Base-by-base conservation (phyloP, 345 rosid genomes). In the Salix dunnii region DNA sequence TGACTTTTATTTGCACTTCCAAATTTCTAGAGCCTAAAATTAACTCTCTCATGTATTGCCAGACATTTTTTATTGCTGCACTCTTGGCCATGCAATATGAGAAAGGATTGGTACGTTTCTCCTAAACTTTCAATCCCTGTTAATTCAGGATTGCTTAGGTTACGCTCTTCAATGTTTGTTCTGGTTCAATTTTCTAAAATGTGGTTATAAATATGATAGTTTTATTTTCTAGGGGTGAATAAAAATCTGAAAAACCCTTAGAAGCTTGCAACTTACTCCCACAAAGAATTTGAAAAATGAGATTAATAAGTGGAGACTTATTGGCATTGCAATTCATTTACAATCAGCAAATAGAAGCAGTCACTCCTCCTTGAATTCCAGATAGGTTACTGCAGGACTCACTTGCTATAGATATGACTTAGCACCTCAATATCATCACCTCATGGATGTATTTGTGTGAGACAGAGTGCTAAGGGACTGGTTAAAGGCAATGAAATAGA, bases 61-160 rank as follows among this genome's bases (percentile, higher is more conserved):
- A 96, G 99, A 93, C 98, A 66, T 96, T 96, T 87, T 96, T 96
- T 80, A 93, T 93, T 76, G 99, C 98, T 78, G 99, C 94, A 42
- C 93, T 93, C 51, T 88, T 96, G 90, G 98, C 99, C 74, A 96
- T 96, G 99, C 99, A 96, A 84, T 96, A 96, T 62, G 85, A 89
- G 85, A 96, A 91, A 85, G 92, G 95, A 70, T 86, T 96, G 97
- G 98, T 96, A 96, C 66, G 84, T 70, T 77, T 78, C 74, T 25
- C 75, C 67, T 77, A 36, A 12, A 25, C 13, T 77, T 70, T 70
- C 70, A 72, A 38, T 51, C 70, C 78, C 77, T 21, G 7, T 35
- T 43, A 58, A 3, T 42, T 11, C 33, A 42, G 27, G 16, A 58
- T 55, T 72, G 36, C 48, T n/a, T 16, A 33, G 38, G 40, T 38